Evolutionary conservation across 108 stramenopile genomes (phyloP).

Genomic region (Chaetoceros muelleri): DNA sequence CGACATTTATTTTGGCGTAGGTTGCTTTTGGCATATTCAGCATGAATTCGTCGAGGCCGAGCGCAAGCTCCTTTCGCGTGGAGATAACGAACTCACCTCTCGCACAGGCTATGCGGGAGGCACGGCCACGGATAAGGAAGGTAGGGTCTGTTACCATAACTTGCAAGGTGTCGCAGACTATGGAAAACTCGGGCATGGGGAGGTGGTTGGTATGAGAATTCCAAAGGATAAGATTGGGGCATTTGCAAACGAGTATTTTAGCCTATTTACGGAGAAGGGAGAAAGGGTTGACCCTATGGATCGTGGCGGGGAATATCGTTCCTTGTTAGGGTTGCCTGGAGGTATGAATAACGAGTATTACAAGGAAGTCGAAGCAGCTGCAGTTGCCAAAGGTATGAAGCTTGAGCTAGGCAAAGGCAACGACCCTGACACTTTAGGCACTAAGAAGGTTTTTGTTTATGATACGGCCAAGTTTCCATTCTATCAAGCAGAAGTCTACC

Average conservation of each 20-base stretch:
- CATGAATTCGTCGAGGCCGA: constrained; percentile 86
- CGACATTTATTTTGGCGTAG: constrained; percentile 55
- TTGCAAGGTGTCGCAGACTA: constrained; percentile 68
- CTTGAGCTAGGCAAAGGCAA: constrained; percentile 53
- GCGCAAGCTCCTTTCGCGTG: constrained; percentile 43
- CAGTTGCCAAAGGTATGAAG: constrained; percentile 42
- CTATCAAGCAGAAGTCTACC: constrained; percentile 45
- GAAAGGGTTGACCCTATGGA: constrained; percentile 72
- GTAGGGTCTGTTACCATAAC: constrained; percentile 84
- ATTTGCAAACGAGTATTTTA: constrained; percentile 75
- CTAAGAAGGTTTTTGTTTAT: constrained; percentile 52
- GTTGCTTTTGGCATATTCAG: constrained; percentile 81
- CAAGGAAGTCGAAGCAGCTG: constrained; percentile 34
- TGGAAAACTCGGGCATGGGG: constrained; percentile 79
- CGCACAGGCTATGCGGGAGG: constrained; percentile 86
- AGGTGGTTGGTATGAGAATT: constrained; percentile 74
- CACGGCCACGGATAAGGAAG: constrained; percentile 28
- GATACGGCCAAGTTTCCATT: constrained; percentile 70
- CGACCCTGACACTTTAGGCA: constrained; percentile 66
- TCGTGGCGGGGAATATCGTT: constrained; percentile 79
- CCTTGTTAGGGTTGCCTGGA: constrained; percentile 57
- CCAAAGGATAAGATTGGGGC: constrained; percentile 50
- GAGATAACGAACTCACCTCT: constrained; percentile 48
- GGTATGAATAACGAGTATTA: constrained; percentile 37
- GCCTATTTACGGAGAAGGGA: constrained; percentile 46